Percentiles rank a stretch among this genome's conserved stretches.
Conservation (phyloP, 305 asterid species). For the Solanum hybrid region DNA sequence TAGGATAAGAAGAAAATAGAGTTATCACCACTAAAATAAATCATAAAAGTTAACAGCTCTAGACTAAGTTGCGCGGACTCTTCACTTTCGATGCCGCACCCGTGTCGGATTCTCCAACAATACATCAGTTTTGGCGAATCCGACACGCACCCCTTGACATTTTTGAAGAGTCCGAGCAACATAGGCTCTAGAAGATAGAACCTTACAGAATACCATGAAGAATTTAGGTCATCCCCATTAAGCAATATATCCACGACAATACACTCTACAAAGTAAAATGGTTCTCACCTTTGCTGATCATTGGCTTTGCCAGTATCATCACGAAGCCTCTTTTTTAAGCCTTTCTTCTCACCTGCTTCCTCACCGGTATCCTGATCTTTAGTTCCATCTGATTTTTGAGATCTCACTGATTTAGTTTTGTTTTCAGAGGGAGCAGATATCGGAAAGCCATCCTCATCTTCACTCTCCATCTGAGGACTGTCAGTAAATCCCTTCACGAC, state of each 20-base stretch:
- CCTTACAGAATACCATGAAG: neutral
- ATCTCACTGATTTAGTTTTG: conserved; percentile 20
- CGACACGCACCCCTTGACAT: too few species aligned
- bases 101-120: too few species aligned
- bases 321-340: conserved; percentile 42
- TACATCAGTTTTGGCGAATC: too few species aligned
- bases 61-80: too few species aligned
- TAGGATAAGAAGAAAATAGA: conserved; percentile 1
- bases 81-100: too few species aligned
- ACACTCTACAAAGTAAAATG: neutral
- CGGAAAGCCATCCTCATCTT: conserved; percentile 95
- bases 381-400: conserved; percentile 16
- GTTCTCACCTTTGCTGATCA: conserved; percentile 37
- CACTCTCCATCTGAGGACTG: conserved; percentile 51
- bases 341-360: conserved; percentile 25
- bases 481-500: conserved; percentile 26
- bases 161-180: too few species aligned
- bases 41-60: neutral
- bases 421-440: conserved; percentile 22
- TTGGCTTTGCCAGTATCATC: conserved; percentile 31
- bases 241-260: neutral
- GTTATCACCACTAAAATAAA: neutral
- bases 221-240: neutral
- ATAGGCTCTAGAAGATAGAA: neutral
- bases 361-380: conserved; percentile 13